These are phyloP conservation scores for Talaromyces albobiverticillius DNA, from an alignment of 2,329 filamentous ascomycete genomes.

Conservation along the genomic window DNA sequence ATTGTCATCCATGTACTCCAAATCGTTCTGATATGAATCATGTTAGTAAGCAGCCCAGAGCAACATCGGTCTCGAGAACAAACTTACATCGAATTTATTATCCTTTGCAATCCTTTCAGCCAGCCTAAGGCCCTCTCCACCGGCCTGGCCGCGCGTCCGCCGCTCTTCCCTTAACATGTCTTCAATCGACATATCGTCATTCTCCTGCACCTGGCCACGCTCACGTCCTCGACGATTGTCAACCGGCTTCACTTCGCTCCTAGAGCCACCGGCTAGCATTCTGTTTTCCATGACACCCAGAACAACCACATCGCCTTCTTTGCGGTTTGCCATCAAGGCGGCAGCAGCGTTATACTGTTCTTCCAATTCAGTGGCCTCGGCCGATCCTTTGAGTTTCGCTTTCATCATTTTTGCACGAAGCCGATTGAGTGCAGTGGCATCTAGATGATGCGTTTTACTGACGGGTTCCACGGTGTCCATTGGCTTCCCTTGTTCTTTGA, in stretches of 20 bases:
- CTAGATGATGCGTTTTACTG: constrained; percentile 54
- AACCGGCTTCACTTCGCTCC: constrained; percentile 72
- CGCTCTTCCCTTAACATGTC: constrained; percentile 97
- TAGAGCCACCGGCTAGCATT: constrained; percentile 69
- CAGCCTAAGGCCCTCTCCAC: constrained; percentile 76
- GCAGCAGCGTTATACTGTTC: constrained; percentile 77
- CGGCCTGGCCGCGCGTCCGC: constrained; percentile 71
- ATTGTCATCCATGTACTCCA: constrained; percentile 98
- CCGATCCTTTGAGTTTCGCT: constrained; percentile 76
- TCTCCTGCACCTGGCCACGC: constrained; percentile 80
- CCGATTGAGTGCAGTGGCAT: constrained; percentile 79
- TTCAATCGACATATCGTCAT: constrained; percentile 92
- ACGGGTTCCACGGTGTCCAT: constrained; percentile 56
- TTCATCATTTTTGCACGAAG: constrained; percentile 95
- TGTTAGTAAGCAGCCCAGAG: neutral
- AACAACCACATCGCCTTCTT: constrained; percentile 68
- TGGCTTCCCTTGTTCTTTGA: constrained; percentile 53
- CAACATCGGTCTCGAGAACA: constrained; percentile 1
- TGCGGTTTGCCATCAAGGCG: constrained; percentile 56
- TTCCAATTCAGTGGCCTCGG: constrained; percentile 74
- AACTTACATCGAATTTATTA: constrained; percentile 69
- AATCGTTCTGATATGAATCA: constrained; percentile 58
- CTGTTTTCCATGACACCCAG: constrained; percentile 86
- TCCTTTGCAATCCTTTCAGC: constrained; percentile 95
- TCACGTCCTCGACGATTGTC: constrained; percentile 79